Evolutionary conservation across 176 grass and related monocot species (phyloP), one percentile per base, ranked within the genome.

Genomic region (Thalia dealbata): DNA sequence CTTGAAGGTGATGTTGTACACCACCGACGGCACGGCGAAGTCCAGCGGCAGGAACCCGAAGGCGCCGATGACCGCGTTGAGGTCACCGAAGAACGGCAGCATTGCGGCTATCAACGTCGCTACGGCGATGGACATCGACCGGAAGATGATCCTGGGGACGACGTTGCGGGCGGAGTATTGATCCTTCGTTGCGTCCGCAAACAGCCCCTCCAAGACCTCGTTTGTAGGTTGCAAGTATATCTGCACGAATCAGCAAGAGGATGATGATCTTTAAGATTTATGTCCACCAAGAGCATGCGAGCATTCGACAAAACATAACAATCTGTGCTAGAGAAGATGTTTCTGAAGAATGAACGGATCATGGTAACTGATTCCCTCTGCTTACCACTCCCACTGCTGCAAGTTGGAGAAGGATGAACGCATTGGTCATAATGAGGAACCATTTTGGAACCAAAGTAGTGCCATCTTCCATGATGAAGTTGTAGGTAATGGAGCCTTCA

Each of bases 41-140:
- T 99, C 95, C 27, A 99, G 95, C 19, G 95, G 95, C 65, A 99
- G 59, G 72, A 93, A 99, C 12, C 90, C 95, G 10, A 99, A 93
- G 2, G 95, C 95, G 1, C 90, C 90, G 67, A 99, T 86, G 35
- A 99, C 81, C 41, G 79, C 79, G 74, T 93, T 93, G 81, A 99
- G 84, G 85, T 99, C 95, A 14, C 90, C 95, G 73, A 99, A 99
- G 85, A 99, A 99, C 2, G 90, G 95, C 10, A 99, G 77, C 90
- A 99, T 99, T 61, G 90, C 90, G 0, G 87, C 90, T 54, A 99
- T 72, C 46, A 75, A 80, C 30, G 95, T 99, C 63, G 90, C 85
- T 2, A 87, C 2, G 19, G 78, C 85, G 42, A 93, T 78, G 60
- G 87, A 81, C 16, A 50, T 0, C 1, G 95, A 84, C 27, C 90